Evolutionary conservation across 2,329 filamentous ascomycete genomes (phyloP).

Genomic region (Ophiocordyceps sinensis): DNA sequence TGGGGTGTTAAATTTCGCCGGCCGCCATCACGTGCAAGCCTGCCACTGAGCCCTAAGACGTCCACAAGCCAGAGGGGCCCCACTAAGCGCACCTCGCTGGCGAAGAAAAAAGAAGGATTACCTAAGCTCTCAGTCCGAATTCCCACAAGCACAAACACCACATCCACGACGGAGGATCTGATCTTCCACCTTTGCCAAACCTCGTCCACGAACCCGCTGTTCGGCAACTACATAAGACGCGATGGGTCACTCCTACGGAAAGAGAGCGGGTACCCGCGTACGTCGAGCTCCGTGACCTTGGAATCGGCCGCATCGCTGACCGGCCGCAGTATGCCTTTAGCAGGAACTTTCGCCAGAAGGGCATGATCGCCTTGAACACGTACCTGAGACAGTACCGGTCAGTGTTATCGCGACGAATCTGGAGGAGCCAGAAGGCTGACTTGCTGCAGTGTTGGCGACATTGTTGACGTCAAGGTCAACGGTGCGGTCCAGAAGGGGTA

Average conservation of each 20-base stretch:
- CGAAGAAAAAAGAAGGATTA: conserved; percentile 20
- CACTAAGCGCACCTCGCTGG: background rate
- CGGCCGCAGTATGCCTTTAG: conserved; percentile 68
- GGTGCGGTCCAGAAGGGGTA: conserved; percentile 97
- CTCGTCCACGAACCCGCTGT: conserved; percentile 25
- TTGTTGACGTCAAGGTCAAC: conserved; percentile 97
- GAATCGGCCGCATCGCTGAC: conserved; percentile 15
- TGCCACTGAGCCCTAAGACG: conserved; percentile 17
- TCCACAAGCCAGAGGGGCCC: background rate
- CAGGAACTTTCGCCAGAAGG: conserved; percentile 87
- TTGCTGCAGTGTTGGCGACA: conserved; percentile 70
- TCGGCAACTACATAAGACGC: conserved; percentile 40
- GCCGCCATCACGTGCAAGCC: conserved; percentile 12
- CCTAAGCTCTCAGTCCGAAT: conserved; percentile 13
- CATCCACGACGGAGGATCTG: conserved; percentile 16
- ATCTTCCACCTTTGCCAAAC: conserved; percentile 21
- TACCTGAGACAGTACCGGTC: conserved; percentile 90
- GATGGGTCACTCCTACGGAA: conserved; percentile 81
- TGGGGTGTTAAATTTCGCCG: conserved; percentile 17
- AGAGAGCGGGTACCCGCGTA: conserved; percentile 75
- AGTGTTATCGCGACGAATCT: conserved; percentile 8
- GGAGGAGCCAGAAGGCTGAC: conserved; percentile 23
- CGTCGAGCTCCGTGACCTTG: conserved; percentile 21
- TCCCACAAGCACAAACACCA: conserved; percentile 27
- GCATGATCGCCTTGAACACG: conserved; percentile 82